These are phyloP conservation scores for Trametes cinnabarina DNA, from an alignment of 768 basidiomycete species.

Conservation along the genomic window DNA sequence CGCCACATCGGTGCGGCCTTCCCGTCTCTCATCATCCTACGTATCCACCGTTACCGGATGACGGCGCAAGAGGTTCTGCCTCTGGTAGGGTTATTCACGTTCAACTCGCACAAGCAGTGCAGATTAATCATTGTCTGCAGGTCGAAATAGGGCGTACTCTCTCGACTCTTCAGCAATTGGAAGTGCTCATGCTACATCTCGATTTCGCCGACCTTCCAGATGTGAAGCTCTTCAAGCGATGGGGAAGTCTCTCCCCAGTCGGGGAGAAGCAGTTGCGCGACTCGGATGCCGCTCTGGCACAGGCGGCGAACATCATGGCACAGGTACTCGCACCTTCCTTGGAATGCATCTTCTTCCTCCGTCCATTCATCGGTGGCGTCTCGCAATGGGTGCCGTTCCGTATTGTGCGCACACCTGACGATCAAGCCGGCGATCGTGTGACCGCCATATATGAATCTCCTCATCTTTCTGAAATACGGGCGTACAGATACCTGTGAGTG, in stretches of 20 bases:
- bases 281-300: not conserved
- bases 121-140: not conserved
- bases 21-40: not conserved
- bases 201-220: not conserved
- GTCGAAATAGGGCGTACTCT: not conserved
- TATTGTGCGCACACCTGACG: not conserved
- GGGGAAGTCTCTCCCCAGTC: not conserved
- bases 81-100: not conserved
- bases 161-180: not conserved
- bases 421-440: not conserved
- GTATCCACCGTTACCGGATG: not conserved
- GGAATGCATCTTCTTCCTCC: not conserved
- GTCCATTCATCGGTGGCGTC: not conserved
- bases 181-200: not conserved
- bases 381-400: not conserved
- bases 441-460: no score
- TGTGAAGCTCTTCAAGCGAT: not conserved
- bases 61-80: not conserved
- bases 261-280: no score
- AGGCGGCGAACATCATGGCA: not conserved
- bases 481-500: no score
- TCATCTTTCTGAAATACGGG: no score
- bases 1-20: not conserved
- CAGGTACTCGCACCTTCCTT: not conserved
- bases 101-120: not conserved